Evolutionary conservation across 768 basidiomycete genomes (phyloP).

Genomic region (Pleurotus salmoneostramineus): DNA sequence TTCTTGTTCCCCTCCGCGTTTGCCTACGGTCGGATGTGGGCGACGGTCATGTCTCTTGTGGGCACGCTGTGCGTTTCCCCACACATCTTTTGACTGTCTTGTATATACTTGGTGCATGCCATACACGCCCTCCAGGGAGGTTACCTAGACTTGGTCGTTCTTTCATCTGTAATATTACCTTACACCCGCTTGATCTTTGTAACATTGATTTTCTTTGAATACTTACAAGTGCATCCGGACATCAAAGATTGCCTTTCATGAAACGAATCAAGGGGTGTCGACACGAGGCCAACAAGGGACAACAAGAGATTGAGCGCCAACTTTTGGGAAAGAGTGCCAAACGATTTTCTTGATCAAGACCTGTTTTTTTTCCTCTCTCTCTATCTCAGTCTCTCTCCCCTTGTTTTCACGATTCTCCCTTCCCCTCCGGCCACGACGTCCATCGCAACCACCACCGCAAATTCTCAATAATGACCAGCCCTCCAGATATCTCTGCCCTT

Average conservation of each 20-base stretch:
- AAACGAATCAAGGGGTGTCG: conserved; percentile 6
- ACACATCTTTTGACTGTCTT: neutral
- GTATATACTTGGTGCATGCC: too few relatives aligned
- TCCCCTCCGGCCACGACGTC: conserved; percentile 14
- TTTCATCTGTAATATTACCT: neutral
- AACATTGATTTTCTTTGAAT: neutral
- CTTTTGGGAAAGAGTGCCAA: neutral
- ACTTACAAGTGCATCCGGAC: neutral
- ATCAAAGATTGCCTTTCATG: conserved; percentile 1
- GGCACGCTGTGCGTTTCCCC: neutral
- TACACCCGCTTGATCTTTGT: too few relatives aligned
- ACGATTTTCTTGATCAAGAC: conserved; percentile 7
- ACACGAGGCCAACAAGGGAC: conserved; percentile 7
- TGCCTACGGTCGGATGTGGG: neutral
- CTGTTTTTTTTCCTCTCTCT: conserved; percentile 1
- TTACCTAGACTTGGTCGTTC: too few relatives aligned
- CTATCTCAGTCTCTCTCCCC: neutral
- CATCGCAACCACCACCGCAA: neutral
- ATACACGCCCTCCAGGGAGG: too few relatives aligned
- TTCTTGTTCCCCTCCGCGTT: neutral
- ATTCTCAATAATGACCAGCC: conserved; percentile 67
- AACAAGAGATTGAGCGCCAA: conserved; percentile 5
- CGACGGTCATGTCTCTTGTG: neutral
- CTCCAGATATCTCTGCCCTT: conserved; percentile 76
- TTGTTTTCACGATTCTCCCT: conserved; percentile 20